Evolutionary conservation across 768 basidiomycete species (phyloP).

Genomic region (Filobasidium wieringae): DNA sequence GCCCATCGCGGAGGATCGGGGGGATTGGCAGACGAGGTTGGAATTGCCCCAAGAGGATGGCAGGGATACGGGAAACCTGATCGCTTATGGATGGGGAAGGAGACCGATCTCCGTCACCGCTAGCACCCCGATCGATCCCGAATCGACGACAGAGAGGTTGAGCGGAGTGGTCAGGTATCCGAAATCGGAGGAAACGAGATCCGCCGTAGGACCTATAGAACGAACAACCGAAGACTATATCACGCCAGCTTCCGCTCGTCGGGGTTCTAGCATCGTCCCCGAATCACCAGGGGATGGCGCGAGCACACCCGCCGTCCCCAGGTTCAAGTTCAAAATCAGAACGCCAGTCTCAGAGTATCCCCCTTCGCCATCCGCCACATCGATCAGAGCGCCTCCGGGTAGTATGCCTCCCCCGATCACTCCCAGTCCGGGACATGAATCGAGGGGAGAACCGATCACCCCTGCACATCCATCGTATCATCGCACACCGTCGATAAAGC

Average conservation of each 20-base stretch:
- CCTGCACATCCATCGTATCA: not conserved
- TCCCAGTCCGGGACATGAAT: not conserved
- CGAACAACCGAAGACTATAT: too few relatives aligned
- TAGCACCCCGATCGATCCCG: not conserved
- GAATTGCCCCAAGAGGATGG: not conserved
- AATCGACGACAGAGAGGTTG: not conserved
- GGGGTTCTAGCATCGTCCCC: not conserved
- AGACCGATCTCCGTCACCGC: not conserved
- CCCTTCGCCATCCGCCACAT: not conserved
- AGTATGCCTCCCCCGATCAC: not conserved
- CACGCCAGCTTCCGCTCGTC: not conserved
- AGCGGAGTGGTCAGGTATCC: not conserved
- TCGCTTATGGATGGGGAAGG: not conserved
- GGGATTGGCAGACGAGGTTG: slow-evolving; percentile 4
- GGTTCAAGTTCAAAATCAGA: not conserved
- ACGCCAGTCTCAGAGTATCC: not conserved
- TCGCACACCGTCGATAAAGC: not conserved
- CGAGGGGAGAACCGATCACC: not conserved
- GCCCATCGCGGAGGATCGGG: slow-evolving; percentile 6
- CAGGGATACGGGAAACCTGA: not conserved
- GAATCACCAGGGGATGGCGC: too few relatives aligned
- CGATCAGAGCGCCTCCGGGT: not conserved
- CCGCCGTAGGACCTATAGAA: too few relatives aligned
- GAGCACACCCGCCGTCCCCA: not conserved
- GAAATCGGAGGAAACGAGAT: not conserved